Percentiles rank a stretch among this genome's conserved stretches.
These are phyloP conservation scores for Wickerhamiella shivajii DNA, from an alignment of 805 yeast genomes.

Conservation along the genomic window DNA sequence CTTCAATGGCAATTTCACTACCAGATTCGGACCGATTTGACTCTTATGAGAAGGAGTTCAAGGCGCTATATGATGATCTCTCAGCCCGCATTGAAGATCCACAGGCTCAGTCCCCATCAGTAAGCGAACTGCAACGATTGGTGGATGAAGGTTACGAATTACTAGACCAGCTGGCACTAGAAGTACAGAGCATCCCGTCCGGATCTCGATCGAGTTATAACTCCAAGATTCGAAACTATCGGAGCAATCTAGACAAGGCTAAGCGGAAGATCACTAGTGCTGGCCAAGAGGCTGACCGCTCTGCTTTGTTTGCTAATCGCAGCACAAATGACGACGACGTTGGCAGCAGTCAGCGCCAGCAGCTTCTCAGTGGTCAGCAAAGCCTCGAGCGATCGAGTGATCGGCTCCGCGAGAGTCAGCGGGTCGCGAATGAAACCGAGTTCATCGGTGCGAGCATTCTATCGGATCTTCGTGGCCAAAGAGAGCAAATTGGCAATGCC, in stretches of 20 bases:
- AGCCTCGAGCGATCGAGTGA: slow-evolving; percentile 72
- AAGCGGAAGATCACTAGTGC: slow-evolving; percentile 37
- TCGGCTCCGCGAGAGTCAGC: slow-evolving; percentile 70
- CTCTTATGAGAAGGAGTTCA: slow-evolving; percentile 5
- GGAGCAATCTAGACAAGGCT: slow-evolving; percentile 39
- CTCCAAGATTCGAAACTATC: slow-evolving; percentile 60
- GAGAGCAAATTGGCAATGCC: slow-evolving; percentile 80
- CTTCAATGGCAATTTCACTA: slow-evolving; percentile 5
- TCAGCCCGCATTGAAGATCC: slow-evolving; percentile 1
- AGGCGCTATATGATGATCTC: slow-evolving; percentile 3
- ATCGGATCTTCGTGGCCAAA: slow-evolving; percentile 76
- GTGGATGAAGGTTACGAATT: slow-evolving; percentile 73
- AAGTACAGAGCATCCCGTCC: slow-evolving; percentile 73
- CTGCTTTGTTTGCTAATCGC: slow-evolving; percentile 52
- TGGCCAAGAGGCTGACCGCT: slow-evolving; percentile 58
- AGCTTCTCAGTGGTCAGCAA: slow-evolving; percentile 60
- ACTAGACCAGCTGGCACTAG: slow-evolving; percentile 76
- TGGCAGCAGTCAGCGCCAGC: slow-evolving; percentile 61
- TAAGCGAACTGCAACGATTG: slow-evolving; percentile 1
- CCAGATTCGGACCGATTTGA: slow-evolving; percentile 6
- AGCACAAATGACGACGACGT: slow-evolving; percentile 22
- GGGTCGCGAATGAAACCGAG: slow-evolving; percentile 88
- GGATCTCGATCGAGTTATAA: slow-evolving; percentile 54
- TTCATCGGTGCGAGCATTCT: slow-evolving; percentile 79
- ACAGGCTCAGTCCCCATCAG: slow-evolving; percentile 41